Evolutionary conservation across 208 protist species (phyloP), one percentile per base, ranked within the genome.

Genomic region (Crithidia acanthocephali): DNA sequence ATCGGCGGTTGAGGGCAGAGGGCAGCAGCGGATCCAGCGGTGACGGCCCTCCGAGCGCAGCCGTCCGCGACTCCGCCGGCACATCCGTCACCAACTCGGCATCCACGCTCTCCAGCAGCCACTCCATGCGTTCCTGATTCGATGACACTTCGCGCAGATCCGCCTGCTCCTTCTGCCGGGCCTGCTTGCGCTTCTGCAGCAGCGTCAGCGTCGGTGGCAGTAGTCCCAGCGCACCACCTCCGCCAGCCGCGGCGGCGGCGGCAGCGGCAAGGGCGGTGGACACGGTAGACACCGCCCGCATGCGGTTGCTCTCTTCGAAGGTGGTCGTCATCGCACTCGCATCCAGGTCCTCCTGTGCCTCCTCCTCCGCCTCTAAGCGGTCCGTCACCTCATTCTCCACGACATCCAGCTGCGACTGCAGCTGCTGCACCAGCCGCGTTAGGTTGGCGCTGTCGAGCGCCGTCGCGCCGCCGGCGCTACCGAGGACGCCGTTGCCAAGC

Each of bases 51-150:
- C 37, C 27, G n/a, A 33, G 10, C 9, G 22, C 3, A 4, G 2
- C 1, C 53, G 37, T 35, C 15, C 25, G 11, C 35, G 2, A 7
- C 45, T 67, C 64, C 16, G 64, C 45, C 13, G 45, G 44, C 18
- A 65, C 25, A n/a, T 86, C 76, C 7, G 72, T 79, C 27, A 79
- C 1, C 22, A 86, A 63, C 40, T 74, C 74, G 1, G 64, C 55
- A 35, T 87, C 86, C 10, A 87, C 50, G 50, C 86, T 91, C 57
- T 88, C 80, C 47, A 88, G 64, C 13, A 88, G 69, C 82, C 82
- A 91, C n/a, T 47, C 70, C 60, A 91, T 83, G 30, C 77, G 80
- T 33, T 79, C 77, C 53, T 79, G 84, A 70, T 91, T 91, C 11
- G 61, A 74, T 23, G 73, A 58, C 11, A 30, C 42, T 16, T 82